phyloP scores from a whole-genome alignment of 805 yeast species.

The Wickerhamiella sorbophila region DNA sequence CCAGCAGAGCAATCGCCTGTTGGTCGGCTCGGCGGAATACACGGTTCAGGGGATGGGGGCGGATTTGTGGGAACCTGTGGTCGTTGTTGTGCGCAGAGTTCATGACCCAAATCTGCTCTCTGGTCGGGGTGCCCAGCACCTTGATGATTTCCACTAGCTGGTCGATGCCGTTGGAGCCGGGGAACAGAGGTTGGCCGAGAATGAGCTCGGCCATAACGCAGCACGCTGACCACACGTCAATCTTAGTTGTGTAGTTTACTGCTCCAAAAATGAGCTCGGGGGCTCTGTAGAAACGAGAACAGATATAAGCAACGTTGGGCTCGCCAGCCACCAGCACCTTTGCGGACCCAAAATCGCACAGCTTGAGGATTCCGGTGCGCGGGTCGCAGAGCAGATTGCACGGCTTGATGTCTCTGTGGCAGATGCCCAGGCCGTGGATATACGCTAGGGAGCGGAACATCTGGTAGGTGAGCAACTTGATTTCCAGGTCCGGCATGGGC shows the following conservation, averaged over 20 bases:
- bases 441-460: slow-evolving; percentile 62
- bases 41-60: slow-evolving; percentile 41
- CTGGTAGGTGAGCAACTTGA: slow-evolving; percentile 78
- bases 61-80: slow-evolving; percentile 70
- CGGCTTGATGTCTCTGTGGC: slow-evolving; percentile 90
- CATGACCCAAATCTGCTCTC: slow-evolving; percentile 86
- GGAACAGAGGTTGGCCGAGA: slow-evolving; percentile 91
- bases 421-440: slow-evolving; percentile 54
- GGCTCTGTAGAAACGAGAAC: slow-evolving; percentile 93
- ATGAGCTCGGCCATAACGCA: slow-evolving; percentile 96
- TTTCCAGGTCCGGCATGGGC: slow-evolving; percentile 79
- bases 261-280: slow-evolving; percentile 97
- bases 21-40: slow-evolving; percentile 67
- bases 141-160: slow-evolving; percentile 94
- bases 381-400: slow-evolving; percentile 84
- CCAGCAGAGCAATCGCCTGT: slow-evolving; percentile 72
- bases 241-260: slow-evolving; percentile 87
- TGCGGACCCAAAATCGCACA: slow-evolving; percentile 95
- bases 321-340: slow-evolving; percentile 78
- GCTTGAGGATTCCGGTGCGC: slow-evolving; percentile 63
- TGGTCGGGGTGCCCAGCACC: slow-evolving; percentile 87
- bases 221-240: slow-evolving; percentile 95
- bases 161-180: slow-evolving; percentile 96
- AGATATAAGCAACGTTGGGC: slow-evolving; percentile 91
- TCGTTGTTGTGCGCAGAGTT: slow-evolving; percentile 87